phyloP scores from a whole-genome alignment of 345 rosid species.

The Hibiscus trionum region DNA sequence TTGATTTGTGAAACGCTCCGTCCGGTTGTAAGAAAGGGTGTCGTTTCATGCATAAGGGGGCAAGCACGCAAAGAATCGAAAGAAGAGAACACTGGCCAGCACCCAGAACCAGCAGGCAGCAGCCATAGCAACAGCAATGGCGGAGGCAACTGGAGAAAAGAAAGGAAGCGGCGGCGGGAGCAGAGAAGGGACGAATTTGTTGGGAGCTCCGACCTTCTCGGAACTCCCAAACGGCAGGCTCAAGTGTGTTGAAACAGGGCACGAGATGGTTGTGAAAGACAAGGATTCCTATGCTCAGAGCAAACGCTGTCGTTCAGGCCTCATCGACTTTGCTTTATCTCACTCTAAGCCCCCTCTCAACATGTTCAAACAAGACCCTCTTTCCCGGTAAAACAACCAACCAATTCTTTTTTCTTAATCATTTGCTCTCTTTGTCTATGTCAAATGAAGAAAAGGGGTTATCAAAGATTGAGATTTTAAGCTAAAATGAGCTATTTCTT shows the following conservation, averaged over 20 bases:
- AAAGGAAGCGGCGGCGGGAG: slow-evolving; percentile 1
- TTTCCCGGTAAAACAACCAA: slow-evolving; percentile 39
- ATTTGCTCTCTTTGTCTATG: background rate
- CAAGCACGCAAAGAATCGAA: no score
- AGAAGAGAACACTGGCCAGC: no score
- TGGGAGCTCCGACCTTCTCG: slow-evolving; percentile 54
- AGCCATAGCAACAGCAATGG: slow-evolving; percentile 10
- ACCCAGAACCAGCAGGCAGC: background rate
- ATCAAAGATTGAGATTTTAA: background rate
- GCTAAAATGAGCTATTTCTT: background rate
- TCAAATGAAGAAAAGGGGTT: background rate
- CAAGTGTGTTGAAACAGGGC: slow-evolving; percentile 81
- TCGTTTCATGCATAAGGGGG: background rate
- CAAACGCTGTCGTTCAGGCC: slow-evolving; percentile 83
- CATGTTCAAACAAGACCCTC: slow-evolving; percentile 69
- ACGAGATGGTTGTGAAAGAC: slow-evolving; percentile 62
- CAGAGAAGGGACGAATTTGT: slow-evolving; percentile 42
- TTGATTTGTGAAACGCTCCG: no score
- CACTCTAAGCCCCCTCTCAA: slow-evolving; percentile 64
- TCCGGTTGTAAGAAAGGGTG: no score
- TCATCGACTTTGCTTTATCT: slow-evolving; percentile 68
- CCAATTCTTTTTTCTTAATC: background rate
- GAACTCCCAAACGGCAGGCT: slow-evolving; percentile 62
- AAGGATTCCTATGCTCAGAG: slow-evolving; percentile 54
- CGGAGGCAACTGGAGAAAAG: slow-evolving; percentile 18